phyloP scores from a whole-genome alignment of 2,329 filamentous ascomycete species.

The Cladosporium phlei region DNA sequence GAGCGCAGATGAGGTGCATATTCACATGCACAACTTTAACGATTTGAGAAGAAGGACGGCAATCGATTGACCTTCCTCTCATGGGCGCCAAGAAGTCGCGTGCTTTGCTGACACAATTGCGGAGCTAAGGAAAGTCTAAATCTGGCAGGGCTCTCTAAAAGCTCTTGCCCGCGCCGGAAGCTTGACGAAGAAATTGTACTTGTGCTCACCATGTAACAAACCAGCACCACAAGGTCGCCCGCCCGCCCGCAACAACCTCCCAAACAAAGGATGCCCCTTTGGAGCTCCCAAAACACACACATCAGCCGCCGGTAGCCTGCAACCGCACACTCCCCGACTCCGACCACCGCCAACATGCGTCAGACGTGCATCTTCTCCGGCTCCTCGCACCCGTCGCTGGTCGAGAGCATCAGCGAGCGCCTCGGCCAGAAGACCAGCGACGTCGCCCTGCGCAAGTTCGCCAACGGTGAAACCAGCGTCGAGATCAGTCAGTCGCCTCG shows the following conservation, averaged over 20 bases:
- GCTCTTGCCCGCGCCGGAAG: not conserved
- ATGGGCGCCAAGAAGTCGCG: too few species aligned
- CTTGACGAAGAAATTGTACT: not conserved
- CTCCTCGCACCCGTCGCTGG: conserved; percentile 59
- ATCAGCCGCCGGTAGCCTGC: not conserved
- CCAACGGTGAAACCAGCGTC: conserved; percentile 66
- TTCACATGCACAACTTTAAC: too few species aligned
- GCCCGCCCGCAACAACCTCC: conserved; percentile 3
- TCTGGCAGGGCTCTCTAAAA: not conserved
- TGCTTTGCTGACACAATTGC: too few species aligned
- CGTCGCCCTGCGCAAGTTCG: conserved; percentile 61
- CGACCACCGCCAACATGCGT: conserved; percentile 52
- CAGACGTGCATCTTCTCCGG: conserved; percentile 65
- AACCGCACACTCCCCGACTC: not conserved
- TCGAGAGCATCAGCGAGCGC: conserved; percentile 62
- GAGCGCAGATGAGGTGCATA: too few species aligned
- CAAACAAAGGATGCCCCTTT: conserved; percentile 20
- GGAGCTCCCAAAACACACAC: conserved; percentile 18
- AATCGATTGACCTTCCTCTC: too few species aligned
- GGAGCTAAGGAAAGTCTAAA: too few species aligned
- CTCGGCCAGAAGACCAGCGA: conserved; percentile 57
- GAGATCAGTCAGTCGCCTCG: conserved; percentile 51
- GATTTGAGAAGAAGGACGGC: too few species aligned
- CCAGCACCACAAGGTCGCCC: conserved; percentile 15
- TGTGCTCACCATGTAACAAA: conserved; percentile 13